A percentile compares a stretch with the other conserved stretches of the same genome.
These are phyloP conservation scores for Pyrenopolyporus hunteri DNA, from an alignment of 495 filamentous ascomycete genomes.

Conservation along the genomic window DNA sequence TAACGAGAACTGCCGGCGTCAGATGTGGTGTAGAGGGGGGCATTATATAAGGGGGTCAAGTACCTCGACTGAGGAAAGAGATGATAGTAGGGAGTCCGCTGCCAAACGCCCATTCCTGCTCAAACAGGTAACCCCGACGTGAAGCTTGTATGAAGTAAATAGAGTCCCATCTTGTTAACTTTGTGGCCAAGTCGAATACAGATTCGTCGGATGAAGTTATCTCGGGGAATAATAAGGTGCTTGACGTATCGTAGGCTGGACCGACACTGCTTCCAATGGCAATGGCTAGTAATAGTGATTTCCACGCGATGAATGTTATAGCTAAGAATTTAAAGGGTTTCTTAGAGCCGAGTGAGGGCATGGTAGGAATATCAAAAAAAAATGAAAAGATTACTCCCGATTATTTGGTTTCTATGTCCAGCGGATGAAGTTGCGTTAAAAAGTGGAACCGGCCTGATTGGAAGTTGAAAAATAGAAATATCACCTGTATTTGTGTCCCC, in stretches of 20 bases:
- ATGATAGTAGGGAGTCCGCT: conserved; percentile 66
- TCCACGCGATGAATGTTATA: conserved; percentile 66
- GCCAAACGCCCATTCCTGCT: conserved; percentile 98
- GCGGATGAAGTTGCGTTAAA: too few species aligned
- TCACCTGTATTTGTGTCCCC: neutral
- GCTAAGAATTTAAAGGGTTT: conserved; percentile 43
- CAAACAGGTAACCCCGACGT: conserved; percentile 76
- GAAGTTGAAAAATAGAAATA: neutral
- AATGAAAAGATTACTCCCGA: neutral
- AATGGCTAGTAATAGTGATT: conserved; percentile 70
- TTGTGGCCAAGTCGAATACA: conserved; percentile 50
- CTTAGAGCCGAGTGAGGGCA: conserved; percentile 27
- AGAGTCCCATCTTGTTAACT: conserved; percentile 87
- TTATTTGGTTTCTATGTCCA: neutral
- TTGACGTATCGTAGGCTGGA: conserved; percentile 89
- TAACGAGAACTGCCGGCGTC: conserved; percentile 24
- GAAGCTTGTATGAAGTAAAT: conserved; percentile 81
- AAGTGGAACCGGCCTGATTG: too few species aligned
- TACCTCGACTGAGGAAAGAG: conserved; percentile 42
- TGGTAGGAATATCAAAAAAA: conserved; percentile 10
- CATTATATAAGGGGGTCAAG: conserved; percentile 7
- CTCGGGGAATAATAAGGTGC: conserved; percentile 58
- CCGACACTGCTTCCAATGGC: conserved; percentile 67
- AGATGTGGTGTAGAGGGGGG: neutral
- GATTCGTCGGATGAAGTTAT: conserved; percentile 63